phyloP scores from a whole-genome alignment of 2,329 filamentous ascomycete species.

The Botrytis medusae region DNA sequence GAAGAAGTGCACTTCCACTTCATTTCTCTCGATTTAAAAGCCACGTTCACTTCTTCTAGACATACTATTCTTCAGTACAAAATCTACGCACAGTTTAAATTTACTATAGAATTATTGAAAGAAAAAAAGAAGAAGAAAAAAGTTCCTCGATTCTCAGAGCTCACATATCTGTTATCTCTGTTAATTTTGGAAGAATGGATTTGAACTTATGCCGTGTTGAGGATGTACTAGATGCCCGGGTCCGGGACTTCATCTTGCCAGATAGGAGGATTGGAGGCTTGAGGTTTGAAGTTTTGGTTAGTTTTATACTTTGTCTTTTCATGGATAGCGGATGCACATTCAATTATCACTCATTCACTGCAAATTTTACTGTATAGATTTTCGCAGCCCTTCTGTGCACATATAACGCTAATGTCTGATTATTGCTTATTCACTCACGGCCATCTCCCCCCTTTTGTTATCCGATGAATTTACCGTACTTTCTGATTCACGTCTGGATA shows the following conservation, averaged over 20 bases:
- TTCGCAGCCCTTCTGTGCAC: fast-evolving
- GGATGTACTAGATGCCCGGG: not conserved
- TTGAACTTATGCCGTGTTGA: not conserved
- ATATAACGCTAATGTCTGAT: fast-evolving
- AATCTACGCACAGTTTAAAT: fast-evolving
- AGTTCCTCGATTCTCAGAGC: not conserved
- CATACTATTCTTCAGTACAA: too few species aligned
- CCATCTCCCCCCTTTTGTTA: not conserved
- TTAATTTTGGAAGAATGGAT: not conserved
- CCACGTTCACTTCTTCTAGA: too few species aligned
- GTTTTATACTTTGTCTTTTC: not conserved
- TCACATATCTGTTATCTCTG: not conserved
- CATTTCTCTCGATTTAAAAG: not conserved
- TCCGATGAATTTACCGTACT: not conserved
- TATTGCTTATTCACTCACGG: not conserved
- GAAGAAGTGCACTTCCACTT: not conserved
- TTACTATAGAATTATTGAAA: not conserved
- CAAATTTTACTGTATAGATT: too few species aligned
- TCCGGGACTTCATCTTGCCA: not conserved
- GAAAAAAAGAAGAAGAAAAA: not conserved
- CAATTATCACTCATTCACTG: fast-evolving
- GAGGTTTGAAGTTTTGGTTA: too few species aligned
- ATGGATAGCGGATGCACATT: not conserved
- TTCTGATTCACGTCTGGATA: not conserved
- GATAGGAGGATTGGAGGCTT: not conserved